Evolutionary conservation across 2,329 filamentous ascomycete genomes (phyloP), one percentile per base, ranked within the genome.

Genomic region (Trichoderma koningii): DNA sequence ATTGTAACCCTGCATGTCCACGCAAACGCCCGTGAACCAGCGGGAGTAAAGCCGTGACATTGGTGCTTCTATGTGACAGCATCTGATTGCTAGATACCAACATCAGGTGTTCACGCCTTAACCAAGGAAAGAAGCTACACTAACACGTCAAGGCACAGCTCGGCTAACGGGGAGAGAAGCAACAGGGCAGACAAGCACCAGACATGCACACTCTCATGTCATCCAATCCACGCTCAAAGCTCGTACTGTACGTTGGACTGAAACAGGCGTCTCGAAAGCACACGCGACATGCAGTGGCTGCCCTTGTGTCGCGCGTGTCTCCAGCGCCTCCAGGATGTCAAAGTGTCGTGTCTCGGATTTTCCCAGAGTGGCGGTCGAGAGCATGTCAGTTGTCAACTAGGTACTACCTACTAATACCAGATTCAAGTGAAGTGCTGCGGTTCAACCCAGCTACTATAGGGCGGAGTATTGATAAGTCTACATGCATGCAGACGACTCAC

Each of bases 301-400:
- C 38, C 42, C 44, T 59, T 59, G 55, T 38, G 28, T 48, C 44
- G n/a, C 23, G 30, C 28, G 44, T 12, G 28, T 48, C 10, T 28
- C 26, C 38, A 28, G n/a, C 23, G 48, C 48, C 41, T 44, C 57
- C 26, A 30, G n/a, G 21, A 19, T 28, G 48, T 62, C 48, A 42
- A 51, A 45, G 47, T 44, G 59, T n/a, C 59, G 21, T 53, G 59
- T 53, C 48, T 62, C 48, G 59, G 59, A 34, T 30, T 12, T 53
- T 23, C 15, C 38, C 23, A 62, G 38, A 53, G 23, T 7, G 56
- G 56, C 45, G 56, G 26, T n/a, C 41, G n/a, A n/a, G 15, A 44
- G n/a, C 34, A 38, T 5, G 17, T n/a, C n/a, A n/a, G n/a, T n/a
- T n/a, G n/a, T n/a, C n/a, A n/a, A n/a, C n/a, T n/a, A n/a, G n/a